These are phyloP conservation scores for Blastocystis sp. DNA, from an alignment of 352 stramenopile genomes.

Conservation along the genomic window DNA sequence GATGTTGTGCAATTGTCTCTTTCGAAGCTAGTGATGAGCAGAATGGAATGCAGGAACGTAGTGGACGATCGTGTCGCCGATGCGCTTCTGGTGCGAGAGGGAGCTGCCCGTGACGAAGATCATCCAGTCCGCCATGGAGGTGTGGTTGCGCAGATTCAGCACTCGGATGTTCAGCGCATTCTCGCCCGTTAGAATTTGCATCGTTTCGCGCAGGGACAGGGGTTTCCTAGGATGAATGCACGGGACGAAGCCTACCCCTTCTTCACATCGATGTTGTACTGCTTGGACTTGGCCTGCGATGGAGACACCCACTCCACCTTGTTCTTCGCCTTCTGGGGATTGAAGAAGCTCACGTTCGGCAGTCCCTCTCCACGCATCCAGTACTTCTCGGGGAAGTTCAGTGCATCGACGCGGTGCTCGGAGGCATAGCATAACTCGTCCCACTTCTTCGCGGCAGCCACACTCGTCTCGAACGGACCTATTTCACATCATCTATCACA, in stretches of 20 bases:
- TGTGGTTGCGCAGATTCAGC: slow-evolving; percentile 38
- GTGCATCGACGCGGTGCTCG: slow-evolving; percentile 32
- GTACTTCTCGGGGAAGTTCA: slow-evolving; percentile 62
- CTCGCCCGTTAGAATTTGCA: slow-evolving; percentile 43
- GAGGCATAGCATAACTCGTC: slow-evolving; percentile 33
- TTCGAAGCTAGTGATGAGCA: slow-evolving; percentile 27
- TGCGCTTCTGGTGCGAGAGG: slow-evolving; percentile 45
- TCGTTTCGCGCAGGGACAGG: slow-evolving; percentile 43
- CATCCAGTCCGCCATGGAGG: slow-evolving; percentile 28
- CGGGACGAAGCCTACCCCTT: neutral
- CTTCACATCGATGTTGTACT: slow-evolving; percentile 36
- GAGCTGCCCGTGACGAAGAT: slow-evolving; percentile 48
- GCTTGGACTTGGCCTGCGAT: neutral
- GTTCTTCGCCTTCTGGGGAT: neutral
- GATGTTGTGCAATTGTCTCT: slow-evolving; percentile 39
- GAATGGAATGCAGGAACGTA: neutral
- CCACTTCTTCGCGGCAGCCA: slow-evolving; percentile 50
- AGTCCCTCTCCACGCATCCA: slow-evolving; percentile 38
- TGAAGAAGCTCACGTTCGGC: slow-evolving; percentile 39
- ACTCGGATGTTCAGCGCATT: slow-evolving; percentile 54
- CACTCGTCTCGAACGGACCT: slow-evolving; percentile 58
- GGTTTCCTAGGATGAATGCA: slow-evolving; percentile 17
- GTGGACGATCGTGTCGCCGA: slow-evolving; percentile 55
- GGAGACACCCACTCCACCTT: slow-evolving; percentile 38
- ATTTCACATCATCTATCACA: neutral